A percentile compares a stretch with the other conserved stretches of the same genome.
phyloP scores from a whole-genome alignment of 305 asterid species.

The Fraxinus paxiana region DNA sequence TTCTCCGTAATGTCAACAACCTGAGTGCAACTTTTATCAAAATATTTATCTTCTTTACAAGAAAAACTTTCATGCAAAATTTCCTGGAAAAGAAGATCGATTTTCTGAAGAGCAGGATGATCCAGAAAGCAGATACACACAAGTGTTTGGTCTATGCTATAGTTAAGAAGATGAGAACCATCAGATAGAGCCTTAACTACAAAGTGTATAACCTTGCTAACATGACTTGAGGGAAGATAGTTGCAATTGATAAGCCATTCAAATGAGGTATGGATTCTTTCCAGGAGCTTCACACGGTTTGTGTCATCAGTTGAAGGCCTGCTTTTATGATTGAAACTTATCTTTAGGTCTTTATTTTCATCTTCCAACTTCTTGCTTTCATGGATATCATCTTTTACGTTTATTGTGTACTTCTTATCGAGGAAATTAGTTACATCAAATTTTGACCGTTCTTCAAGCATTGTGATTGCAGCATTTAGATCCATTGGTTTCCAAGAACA shows the following conservation, averaged over 20 bases:
- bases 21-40: background rate
- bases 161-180: background rate
- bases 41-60: background rate
- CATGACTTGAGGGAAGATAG: background rate
- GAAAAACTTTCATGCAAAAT: background rate
- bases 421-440: background rate
- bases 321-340: background rate
- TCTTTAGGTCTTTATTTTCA: background rate
- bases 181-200: background rate
- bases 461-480: background rate
- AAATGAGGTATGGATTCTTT: background rate
- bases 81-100: background rate
- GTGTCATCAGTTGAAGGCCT: background rate
- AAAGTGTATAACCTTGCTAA: background rate
- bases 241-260: background rate
- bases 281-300: background rate
- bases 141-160: background rate
- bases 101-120: background rate
- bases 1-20: background rate
- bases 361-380: background rate
- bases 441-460: background rate
- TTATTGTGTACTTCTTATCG: background rate
- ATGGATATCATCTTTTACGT: background rate
- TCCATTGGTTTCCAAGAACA: background rate
- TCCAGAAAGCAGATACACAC: background rate